Base-by-base conservation (phyloP, 2,329 filamentous ascomycete genomes). In the Colletotrichum incanum region DNA sequence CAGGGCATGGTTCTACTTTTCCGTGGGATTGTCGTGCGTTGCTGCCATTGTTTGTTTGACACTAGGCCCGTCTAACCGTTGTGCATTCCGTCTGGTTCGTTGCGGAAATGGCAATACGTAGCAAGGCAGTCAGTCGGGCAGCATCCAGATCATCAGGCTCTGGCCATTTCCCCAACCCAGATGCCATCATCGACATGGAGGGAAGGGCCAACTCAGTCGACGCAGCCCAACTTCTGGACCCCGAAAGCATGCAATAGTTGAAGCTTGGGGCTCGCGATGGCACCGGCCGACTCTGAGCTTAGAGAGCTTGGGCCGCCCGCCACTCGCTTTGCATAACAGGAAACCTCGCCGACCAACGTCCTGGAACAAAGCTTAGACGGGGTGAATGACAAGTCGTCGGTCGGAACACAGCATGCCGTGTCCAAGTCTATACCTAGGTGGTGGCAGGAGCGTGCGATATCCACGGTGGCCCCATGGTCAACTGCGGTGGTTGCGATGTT, bases 251-350 rank as follows among this genome's bases (percentile, higher is more conserved):
- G 65, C 37, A 64, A 45, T 56, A 16, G 37, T 37, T 11, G 59
- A 64, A 72, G 65, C 58, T 72, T 55, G 52, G 69, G 65, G 58
- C 65, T 64, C 54, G 59, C 47, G 49, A 58, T 18, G 63, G 56
- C 49, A 67, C 55, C 56, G 41, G 49, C 49, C 61, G 56, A 23
- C 45, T 39, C 31, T 28, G 58, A 31, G 41, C 58, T 64, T 66
- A 1, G n/a, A 64, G 65, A 69, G 65, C 65, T 69, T 69, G 45
- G 69, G 41, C 39, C 65, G 45, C 52, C 58, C 52, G 31, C 34
- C 18, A n/a, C 31, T 49, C 31, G 18, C 28, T 34, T 37, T 34
- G n/a, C n/a, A 16, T 26, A 12, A 43, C 23, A 49, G n/a, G 50
- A 50, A 62, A 31, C 26, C 12, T 34, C 39, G 23, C 18, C 23